Conservation (phyloP, 495 filamentous ascomycete species). For the Aspergillus cavernicola region DNA sequence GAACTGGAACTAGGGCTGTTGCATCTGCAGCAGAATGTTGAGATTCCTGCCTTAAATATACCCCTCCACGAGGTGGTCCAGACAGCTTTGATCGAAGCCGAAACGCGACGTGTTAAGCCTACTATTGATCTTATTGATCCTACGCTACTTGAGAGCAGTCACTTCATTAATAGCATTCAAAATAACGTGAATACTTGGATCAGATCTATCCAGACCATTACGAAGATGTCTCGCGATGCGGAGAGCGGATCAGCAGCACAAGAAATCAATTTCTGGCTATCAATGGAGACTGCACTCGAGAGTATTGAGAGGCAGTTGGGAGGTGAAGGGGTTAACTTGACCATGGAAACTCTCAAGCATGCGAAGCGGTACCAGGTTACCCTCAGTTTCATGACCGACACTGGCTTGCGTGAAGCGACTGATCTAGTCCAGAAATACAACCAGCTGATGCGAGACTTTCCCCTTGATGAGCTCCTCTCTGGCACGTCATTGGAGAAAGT, state of each 20-base stretch:
- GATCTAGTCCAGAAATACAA: slow-evolving; percentile 98
- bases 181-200: slow-evolving; percentile 95
- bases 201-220: slow-evolving; percentile 96
- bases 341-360: slow-evolving; percentile 87
- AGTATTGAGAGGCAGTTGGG: slow-evolving; percentile 82
- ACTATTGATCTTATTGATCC: slow-evolving; percentile 72
- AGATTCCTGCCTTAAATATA: slow-evolving; percentile 87
- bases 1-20: slow-evolving; percentile 86
- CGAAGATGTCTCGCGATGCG: slow-evolving; percentile 85
- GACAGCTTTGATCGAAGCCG: slow-evolving; percentile 72
- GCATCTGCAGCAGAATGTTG: slow-evolving; percentile 94
- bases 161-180: slow-evolving; percentile 90
- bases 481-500: slow-evolving; percentile 86
- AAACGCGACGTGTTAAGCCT: slow-evolving; percentile 57
- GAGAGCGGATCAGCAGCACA: slow-evolving; percentile 86
- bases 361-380: slow-evolving; percentile 96
- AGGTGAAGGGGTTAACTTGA: slow-evolving; percentile 85
- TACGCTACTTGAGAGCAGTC: slow-evolving; percentile 71
- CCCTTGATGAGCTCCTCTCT: slow-evolving; percentile 87
- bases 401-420: slow-evolving; percentile 88
- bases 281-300: slow-evolving; percentile 88
- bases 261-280: slow-evolving; percentile 98
- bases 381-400: slow-evolving; percentile 92
- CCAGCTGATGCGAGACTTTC: slow-evolving; percentile 96
- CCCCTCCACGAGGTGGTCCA: slow-evolving; percentile 85